These are phyloP conservation scores for Lentinula detonsa DNA, from an alignment of 768 basidiomycete species.

Conservation along the genomic window DNA sequence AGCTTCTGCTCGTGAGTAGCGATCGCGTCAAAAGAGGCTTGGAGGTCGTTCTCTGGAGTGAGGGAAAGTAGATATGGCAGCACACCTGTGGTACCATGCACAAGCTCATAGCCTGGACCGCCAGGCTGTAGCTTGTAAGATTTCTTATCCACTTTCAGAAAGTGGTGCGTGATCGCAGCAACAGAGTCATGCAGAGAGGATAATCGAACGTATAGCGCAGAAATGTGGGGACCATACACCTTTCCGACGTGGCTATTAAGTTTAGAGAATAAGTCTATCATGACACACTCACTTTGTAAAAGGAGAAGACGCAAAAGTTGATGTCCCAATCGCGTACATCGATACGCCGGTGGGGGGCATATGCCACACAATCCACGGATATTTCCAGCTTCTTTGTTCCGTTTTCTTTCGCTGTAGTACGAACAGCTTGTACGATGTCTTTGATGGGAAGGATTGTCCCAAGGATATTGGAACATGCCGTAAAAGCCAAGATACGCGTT, in stretches of 20 bases:
- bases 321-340: slow-evolving; percentile 76
- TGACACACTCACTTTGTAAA: slow-evolving; percentile 65
- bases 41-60: slow-evolving; percentile 39
- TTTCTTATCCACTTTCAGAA: slow-evolving; percentile 40
- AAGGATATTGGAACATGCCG: slow-evolving; percentile 71
- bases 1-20: slow-evolving; percentile 3
- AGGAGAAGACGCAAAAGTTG: slow-evolving; percentile 65
- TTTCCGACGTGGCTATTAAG: slow-evolving; percentile 17
- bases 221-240: slow-evolving; percentile 74
- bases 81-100: slow-evolving; percentile 21
- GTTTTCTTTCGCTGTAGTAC: slow-evolving; percentile 42
- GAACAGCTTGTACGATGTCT: slow-evolving; percentile 43
- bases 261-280: not conserved
- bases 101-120: slow-evolving; percentile 49
- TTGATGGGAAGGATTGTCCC: slow-evolving; percentile 61
- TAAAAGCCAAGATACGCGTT: slow-evolving; percentile 70
- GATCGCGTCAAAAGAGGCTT: slow-evolving; percentile 17
- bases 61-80: slow-evolving; percentile 60
- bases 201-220: slow-evolving; percentile 56
- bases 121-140: slow-evolving; percentile 68
- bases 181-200: slow-evolving; percentile 45
- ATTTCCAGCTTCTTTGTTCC: slow-evolving; percentile 61
- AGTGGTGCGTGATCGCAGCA: slow-evolving; percentile 62
- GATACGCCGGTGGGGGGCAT: slow-evolving; percentile 66
- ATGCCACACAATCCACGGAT: slow-evolving; percentile 73